Evolutionary conservation across 2,329 filamentous ascomycete genomes (phyloP).

Genomic region (Calonectria ilicicola): DNA sequence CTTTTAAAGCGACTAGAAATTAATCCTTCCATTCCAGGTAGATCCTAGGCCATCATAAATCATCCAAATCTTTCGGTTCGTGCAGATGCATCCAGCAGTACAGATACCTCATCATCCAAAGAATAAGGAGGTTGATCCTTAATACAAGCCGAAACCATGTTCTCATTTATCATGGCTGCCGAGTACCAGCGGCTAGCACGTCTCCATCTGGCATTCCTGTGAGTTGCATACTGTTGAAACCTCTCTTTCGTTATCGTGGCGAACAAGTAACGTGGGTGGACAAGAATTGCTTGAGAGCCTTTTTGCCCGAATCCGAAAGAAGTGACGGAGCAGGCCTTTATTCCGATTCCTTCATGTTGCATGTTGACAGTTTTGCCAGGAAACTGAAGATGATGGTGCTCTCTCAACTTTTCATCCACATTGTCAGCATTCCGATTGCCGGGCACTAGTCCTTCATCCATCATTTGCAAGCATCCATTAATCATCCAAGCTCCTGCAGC

Average conservation of each 20-base stretch:
- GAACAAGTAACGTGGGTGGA: conserved; percentile 96
- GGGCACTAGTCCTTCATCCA: conserved; percentile 93
- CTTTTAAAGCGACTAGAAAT: too few relatives aligned
- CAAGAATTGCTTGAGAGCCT: conserved; percentile 95
- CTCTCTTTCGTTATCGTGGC: conserved; percentile 90
- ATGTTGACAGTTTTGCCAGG: conserved; percentile 82
- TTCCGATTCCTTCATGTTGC: conserved; percentile 88
- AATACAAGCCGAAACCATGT: neutral
- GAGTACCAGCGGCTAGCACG: conserved; percentile 97
- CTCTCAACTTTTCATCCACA: conserved; percentile 94
- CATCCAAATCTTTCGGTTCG: neutral
- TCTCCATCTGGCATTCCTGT: conserved; percentile 95
- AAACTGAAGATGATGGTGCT: conserved; percentile 98
- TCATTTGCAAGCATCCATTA: conserved; percentile 95
- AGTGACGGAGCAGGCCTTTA: conserved; percentile 99
- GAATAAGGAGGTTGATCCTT: neutral
- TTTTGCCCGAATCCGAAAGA: conserved; percentile 99
- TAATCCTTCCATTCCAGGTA: neutral
- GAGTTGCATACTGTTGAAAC: conserved; percentile 84
- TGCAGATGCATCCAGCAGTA: neutral
- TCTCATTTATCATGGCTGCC: neutral
- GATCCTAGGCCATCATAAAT: neutral
- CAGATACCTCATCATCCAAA: neutral
- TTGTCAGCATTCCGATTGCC: conserved; percentile 99
- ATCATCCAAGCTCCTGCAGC: conserved; percentile 99